Conservation (phyloP, 2,329 filamentous ascomycete genomes). For the Cercospora beticola region DNA sequence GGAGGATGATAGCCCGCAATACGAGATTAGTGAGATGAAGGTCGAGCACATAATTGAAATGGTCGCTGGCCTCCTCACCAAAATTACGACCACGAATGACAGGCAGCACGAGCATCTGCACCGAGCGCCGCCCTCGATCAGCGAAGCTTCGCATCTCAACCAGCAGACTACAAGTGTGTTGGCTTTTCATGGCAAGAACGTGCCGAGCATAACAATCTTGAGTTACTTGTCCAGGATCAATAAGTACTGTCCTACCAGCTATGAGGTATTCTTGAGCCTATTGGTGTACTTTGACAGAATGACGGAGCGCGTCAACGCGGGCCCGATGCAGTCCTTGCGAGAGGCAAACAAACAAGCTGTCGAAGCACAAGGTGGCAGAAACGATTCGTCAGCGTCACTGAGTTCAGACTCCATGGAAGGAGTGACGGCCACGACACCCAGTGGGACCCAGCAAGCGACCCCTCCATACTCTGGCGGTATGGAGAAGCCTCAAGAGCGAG, state of each 20-base stretch:
- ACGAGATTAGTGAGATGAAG: conserved; percentile 97
- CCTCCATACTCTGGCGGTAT: conserved; percentile 52
- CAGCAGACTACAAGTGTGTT: conserved; percentile 72
- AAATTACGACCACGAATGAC: conserved; percentile 97
- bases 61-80: conserved; percentile 93
- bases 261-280: conserved; percentile 93
- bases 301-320: conserved; percentile 90
- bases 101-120: conserved; percentile 88
- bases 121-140: conserved; percentile 64
- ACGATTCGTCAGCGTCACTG: conserved; percentile 29
- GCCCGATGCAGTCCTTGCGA: conserved; percentile 66
- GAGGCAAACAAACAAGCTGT: conserved; percentile 52
- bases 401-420: conserved; percentile 35
- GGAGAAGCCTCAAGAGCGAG: conserved; percentile 35
- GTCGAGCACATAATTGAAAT: conserved; percentile 98
- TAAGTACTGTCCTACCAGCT: conserved; percentile 98
- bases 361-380: conserved; percentile 26
- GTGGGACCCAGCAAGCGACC: conserved; percentile 46
- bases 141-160: conserved; percentile 58
- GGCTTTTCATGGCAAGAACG: conserved; percentile 96
- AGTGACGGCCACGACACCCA: conserved; percentile 31
- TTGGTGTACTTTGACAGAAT: conserved; percentile 98
- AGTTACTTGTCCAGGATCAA: conserved; percentile 96
- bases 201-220: conserved; percentile 92
- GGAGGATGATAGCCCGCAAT: conserved; percentile 61